phyloP scores from a whole-genome alignment of 176 grass and related monocot genomes.

The Tillandsia leiboldiana region DNA sequence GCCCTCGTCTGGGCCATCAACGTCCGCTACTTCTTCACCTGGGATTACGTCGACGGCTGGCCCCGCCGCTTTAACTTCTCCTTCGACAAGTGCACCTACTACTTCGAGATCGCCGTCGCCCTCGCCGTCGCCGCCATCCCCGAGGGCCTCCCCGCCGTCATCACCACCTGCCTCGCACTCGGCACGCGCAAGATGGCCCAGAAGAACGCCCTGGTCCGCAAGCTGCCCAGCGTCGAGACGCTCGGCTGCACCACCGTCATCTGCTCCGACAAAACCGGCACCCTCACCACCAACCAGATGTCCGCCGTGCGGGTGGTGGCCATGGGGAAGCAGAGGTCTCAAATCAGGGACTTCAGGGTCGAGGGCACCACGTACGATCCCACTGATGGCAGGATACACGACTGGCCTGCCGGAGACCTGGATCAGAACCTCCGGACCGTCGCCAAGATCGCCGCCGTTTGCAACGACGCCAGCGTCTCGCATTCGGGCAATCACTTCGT shows the following conservation, averaged over 20 bases:
- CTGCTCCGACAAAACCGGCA: conserved; percentile 33
- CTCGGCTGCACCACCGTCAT: conserved; percentile 32
- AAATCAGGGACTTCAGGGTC: conserved; percentile 12
- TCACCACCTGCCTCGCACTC: conserved; percentile 25
- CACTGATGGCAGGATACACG: conserved; percentile 16
- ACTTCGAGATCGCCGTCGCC: conserved; percentile 23
- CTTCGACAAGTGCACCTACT: conserved; percentile 31
- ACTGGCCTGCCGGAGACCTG: conserved; percentile 7
- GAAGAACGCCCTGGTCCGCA: conserved; percentile 23
- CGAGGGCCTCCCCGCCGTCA: conserved; percentile 26
- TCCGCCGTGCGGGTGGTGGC: conserved; percentile 22
- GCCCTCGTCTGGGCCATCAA: conserved; percentile 25
- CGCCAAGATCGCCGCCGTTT: conserved; percentile 23
- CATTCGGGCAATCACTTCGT: conserved; percentile 11
- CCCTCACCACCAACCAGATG: conserved; percentile 33
- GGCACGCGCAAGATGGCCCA: conserved; percentile 27
- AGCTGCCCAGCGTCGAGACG: conserved; percentile 27
- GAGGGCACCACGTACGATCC: conserved; percentile 30
- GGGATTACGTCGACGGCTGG: conserved; percentile 22
- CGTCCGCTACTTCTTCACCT: conserved; percentile 30
- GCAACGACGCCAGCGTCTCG: conserved; percentile 18
- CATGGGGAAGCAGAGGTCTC: not conserved
- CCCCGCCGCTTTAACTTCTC: conserved; percentile 16
- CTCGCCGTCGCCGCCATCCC: conserved; percentile 29
- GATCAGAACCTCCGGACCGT: conserved; percentile 23